Evolutionary conservation across 148 eudicot species (phyloP), one percentile per base, ranked within the genome.

Genomic region (Limonium bicolor): DNA sequence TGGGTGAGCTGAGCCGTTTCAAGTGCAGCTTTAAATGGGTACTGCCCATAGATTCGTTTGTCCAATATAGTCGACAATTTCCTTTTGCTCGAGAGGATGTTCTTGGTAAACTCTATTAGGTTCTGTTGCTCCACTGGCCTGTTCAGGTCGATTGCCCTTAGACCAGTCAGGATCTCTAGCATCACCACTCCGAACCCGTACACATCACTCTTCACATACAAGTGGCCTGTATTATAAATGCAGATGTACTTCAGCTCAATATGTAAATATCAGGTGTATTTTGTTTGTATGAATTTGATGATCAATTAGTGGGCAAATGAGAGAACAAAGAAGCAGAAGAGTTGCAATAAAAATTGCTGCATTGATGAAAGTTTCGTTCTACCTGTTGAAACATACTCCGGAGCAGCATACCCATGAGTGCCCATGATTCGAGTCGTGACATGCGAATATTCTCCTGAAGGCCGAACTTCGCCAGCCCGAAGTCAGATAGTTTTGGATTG

Each of bases 381-480:
- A 78, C 94, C 94, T 59, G 88, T 84, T 31, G 80, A 72, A 26
- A 81, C 63, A 40, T 85, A 85, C 44, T 85, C 87, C 0, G 95
- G 95, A 35, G 95, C 92, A 34, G 80, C 83, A 50, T 81, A 86
- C 18, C 95, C 95, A 32, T 61, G 51, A 10, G 86, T 77, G 29
- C 95, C 95, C 66, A 86, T 70, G 20, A 86, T 65, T 31, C 73
- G 65, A 35, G 95, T 86, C 22, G 95, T 47, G 20, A 81, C 75
- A 40, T 86, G 86, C 3, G 83, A 61, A 11, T 62, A 68, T 54
- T 72, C 61, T 12, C 51, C 77, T 1, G 76, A 55, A 37, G 95
- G 92, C 83, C 92, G 47, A 72, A 8, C 52, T 68, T 86, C 4
- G 92, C 95, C 27, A 80, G 45, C 13, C 95, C 95, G 28, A 86